Percentiles rank a stretch among this genome's conserved stretches.
Conservation (phyloP, 2,329 filamentous ascomycete genomes). For the Colletotrichum aenigma region DNA sequence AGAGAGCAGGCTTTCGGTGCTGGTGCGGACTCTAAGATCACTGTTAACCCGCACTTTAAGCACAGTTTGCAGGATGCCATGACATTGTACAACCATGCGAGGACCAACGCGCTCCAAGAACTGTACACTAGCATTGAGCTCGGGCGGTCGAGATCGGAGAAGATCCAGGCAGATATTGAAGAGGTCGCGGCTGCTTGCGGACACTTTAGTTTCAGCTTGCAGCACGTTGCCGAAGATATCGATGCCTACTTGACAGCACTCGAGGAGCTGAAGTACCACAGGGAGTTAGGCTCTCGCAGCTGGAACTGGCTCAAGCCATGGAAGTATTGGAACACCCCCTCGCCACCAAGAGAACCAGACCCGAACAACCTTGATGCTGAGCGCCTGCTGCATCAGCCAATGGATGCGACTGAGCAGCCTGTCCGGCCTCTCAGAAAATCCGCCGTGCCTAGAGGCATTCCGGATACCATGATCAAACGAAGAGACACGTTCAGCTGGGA, state of each 20-base stretch:
- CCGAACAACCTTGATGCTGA: conserved; percentile 47
- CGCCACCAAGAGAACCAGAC: conserved; percentile 4
- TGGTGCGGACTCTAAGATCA: conserved; percentile 70
- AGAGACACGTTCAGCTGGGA: conserved; percentile 62
- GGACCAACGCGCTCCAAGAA: conserved; percentile 75
- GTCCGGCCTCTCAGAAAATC: conserved; percentile 56
- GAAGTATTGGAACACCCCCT: conserved; percentile 37
- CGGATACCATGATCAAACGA: conserved; percentile 55
- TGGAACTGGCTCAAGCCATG: conserved; percentile 93
- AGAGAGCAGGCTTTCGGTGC: conserved; percentile 83
- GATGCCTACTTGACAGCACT: conserved; percentile 81
- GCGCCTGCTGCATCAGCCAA: conserved; percentile 35
- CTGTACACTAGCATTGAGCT: conserved; percentile 83
- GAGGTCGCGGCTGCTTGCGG: conserved; percentile 98
- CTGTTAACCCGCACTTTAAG: conserved; percentile 79
- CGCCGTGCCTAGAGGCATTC: conserved; percentile 60
- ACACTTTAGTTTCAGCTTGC: conserved; percentile 91
- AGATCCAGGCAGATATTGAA: conserved; percentile 90
- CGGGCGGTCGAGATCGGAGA: conserved; percentile 69
- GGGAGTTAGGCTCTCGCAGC: conserved; percentile 63
- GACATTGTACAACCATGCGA: conserved; percentile 75
- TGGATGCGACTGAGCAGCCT: conserved; percentile 29
- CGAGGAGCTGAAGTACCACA: conserved; percentile 80
- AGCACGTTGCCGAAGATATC: conserved; percentile 91
- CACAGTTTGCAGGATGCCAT: conserved; percentile 83